Percentiles rank a stretch among this genome's conserved stretches.
These are phyloP conservation scores for Cetradonia linearis DNA, from an alignment of 495 filamentous ascomycete genomes.

Conservation along the genomic window DNA sequence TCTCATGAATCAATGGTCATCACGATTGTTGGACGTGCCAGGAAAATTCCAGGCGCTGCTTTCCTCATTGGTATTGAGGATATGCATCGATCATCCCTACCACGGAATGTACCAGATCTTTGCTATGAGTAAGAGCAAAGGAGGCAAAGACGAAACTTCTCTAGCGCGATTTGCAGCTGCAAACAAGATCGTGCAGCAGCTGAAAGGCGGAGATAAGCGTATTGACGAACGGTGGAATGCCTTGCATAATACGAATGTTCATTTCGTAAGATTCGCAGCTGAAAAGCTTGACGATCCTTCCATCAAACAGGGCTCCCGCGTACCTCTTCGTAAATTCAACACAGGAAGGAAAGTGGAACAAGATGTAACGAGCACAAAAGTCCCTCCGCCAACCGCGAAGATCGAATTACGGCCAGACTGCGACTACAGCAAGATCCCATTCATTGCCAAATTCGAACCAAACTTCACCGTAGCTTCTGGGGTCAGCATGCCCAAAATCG, in stretches of 20 bases:
- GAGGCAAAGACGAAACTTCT: constrained; percentile 60
- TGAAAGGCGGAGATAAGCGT: constrained; percentile 41
- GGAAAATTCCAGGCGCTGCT: constrained; percentile 68
- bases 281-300: constrained; percentile 46
- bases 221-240: constrained; percentile 47
- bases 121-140: constrained; percentile 57
- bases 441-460: constrained; percentile 54
- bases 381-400: constrained; percentile 86
- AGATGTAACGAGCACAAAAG: constrained; percentile 39
- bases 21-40: constrained; percentile 62
- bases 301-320: constrained; percentile 56
- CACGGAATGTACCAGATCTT: constrained; percentile 96
- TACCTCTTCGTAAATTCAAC: constrained; percentile 48
- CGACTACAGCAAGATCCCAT: constrained; percentile 67
- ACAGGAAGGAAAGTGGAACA: constrained; percentile 48
- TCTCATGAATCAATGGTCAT: constrained; percentile 92
- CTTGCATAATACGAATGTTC: constrained; percentile 60
- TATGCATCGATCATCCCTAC: constrained; percentile 86
- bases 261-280: constrained; percentile 63
- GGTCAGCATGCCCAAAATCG: constrained; percentile 82
- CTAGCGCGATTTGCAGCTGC: constrained; percentile 64
- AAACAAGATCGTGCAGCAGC: constrained; percentile 46
- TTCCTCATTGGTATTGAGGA: constrained; percentile 57
- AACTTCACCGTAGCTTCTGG: constrained; percentile 79
- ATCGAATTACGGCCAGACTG: constrained; percentile 61